Percentiles rank a stretch among this genome's conserved stretches.
These are phyloP conservation scores for Leavenworthia alabamica DNA, from an alignment of 345 rosid species.

Conservation along the genomic window DNA sequence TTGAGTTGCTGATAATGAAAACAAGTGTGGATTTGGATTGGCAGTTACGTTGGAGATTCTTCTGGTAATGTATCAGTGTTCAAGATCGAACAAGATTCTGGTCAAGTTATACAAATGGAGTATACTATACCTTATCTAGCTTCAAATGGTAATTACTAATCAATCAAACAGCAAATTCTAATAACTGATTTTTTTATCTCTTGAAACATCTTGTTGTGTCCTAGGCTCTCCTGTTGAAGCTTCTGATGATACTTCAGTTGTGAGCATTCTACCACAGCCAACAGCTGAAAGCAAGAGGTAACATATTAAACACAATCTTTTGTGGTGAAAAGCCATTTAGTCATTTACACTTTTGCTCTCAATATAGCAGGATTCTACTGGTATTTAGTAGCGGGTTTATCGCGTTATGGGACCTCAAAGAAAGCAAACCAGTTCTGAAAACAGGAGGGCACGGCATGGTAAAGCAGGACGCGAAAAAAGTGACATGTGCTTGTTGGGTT, in stretches of 20 bases:
- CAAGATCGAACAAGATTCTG: slow-evolving; percentile 49
- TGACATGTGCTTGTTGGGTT: slow-evolving; percentile 81
- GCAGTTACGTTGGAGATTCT: slow-evolving; percentile 79
- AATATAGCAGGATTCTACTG: slow-evolving; percentile 59
- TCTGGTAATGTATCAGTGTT: slow-evolving; percentile 63
- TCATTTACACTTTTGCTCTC: background rate
- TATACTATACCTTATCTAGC: slow-evolving; percentile 66
- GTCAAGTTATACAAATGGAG: slow-evolving; percentile 42
- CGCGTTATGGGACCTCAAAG: slow-evolving; percentile 67
- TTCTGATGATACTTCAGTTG: slow-evolving; percentile 48
- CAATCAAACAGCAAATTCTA: background rate
- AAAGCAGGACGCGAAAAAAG: slow-evolving; percentile 54
- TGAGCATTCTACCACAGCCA: slow-evolving; percentile 60
- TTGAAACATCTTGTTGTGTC: slow-evolving; percentile 5
- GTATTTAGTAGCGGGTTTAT: slow-evolving; percentile 66
- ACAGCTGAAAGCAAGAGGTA: slow-evolving; percentile 84
- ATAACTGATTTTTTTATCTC: background rate
- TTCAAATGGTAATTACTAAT: slow-evolving; percentile 63
- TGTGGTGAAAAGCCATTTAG: background rate
- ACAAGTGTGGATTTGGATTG: slow-evolving; percentile 6
- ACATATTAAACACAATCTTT: background rate
- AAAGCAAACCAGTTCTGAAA: slow-evolving; percentile 50
- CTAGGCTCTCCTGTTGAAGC: slow-evolving; percentile 52
- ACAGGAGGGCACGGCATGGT: slow-evolving; percentile 49
- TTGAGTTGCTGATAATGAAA: slow-evolving; percentile 11